Evolutionary conservation across 331 rosid species (phyloP), one percentile per base, ranked within the genome.

Genomic region (Dryas integrifolia): DNA sequence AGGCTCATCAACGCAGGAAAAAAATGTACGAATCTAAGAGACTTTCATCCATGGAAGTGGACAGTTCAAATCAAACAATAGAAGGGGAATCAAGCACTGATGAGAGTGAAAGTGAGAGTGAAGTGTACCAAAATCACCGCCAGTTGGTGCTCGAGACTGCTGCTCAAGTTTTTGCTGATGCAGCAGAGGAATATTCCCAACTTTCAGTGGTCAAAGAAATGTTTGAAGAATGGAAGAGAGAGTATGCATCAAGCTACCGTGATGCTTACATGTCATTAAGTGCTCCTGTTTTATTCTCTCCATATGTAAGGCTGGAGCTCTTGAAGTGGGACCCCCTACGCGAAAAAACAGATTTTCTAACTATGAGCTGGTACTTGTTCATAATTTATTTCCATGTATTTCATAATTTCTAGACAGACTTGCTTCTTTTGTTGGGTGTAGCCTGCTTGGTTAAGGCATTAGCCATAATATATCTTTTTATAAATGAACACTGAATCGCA

Each of bases 71-170:
- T 86, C 85, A 51, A 69, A 88, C 81, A 77, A 75, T 91, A 75
- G 98, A 94, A 82, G 98, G 98, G 58, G 98, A 94, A 77, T 88
- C 95, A 30, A 94, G 97, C 89, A 89, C 97, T 1, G 98, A 94
- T 72, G 98, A 94, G 87, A 94, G 98, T 85, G 98, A 89, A 72
- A 88, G 85, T 65, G 96, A 94, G 80, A 84, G 87, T 76, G 82
- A 80, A 75, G 91, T 88, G 13, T 94, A 85, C 71, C 72, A 88
- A 70, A 84, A 92, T 38, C 90, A 89, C 68, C 79, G 73, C 53
- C 87, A 88, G 75, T 62, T 79, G 58, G 82, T 94, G 82, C 85
- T 91, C 69, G 89, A 85, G 85, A 90, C 92, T 78, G 96, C 98
- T 56, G 96, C 78, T 77, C 85, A 88, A 79, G 83, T 91, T 76